Conservation (phyloP, 139 green algal genomes). For the Parachlorella kessleri region DNA sequence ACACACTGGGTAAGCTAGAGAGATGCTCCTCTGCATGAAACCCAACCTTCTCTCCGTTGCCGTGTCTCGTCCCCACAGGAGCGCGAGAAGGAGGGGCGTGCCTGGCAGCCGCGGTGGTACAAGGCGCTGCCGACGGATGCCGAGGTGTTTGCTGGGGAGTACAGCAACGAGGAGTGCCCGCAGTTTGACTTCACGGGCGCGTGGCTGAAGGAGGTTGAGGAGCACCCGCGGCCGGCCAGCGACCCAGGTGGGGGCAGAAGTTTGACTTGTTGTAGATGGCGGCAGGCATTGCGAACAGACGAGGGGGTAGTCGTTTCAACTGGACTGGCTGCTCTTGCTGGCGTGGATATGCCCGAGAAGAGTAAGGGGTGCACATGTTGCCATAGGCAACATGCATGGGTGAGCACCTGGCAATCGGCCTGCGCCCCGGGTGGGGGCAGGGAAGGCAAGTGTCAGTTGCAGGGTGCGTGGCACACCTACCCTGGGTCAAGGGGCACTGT, state of each 20-base stretch:
- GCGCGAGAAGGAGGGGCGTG: slow-evolving; percentile 55
- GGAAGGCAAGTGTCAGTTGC: too few species aligned
- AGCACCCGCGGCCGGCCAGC: background rate
- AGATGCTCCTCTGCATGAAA: too few species aligned
- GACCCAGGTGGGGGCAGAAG: slow-evolving; percentile 48
- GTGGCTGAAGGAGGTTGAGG: slow-evolving; percentile 32
- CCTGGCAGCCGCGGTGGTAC: slow-evolving; percentile 84
- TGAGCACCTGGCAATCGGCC: too few species aligned
- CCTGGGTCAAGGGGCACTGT: too few species aligned
- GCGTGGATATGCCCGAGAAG: background rate
- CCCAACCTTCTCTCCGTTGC: too few species aligned
- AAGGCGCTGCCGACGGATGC: slow-evolving; percentile 34
- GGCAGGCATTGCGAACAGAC: background rate
- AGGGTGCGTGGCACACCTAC: too few species aligned
- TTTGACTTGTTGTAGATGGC: slow-evolving; percentile 53
- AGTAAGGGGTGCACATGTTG: too few species aligned
- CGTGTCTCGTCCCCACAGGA: too few species aligned
- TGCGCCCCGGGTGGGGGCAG: too few species aligned
- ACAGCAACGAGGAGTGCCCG: slow-evolving; percentile 61
- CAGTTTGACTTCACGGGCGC: slow-evolving; percentile 69
- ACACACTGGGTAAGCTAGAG: too few species aligned
- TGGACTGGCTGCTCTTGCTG: background rate
- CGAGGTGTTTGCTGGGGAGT: slow-evolving; percentile 51
- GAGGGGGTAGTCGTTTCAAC: background rate
- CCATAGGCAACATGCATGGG: too few species aligned